Conservation (phyloP, 1,284 basidiomycete species). For the Mycosarcoma mackinlayi region DNA sequence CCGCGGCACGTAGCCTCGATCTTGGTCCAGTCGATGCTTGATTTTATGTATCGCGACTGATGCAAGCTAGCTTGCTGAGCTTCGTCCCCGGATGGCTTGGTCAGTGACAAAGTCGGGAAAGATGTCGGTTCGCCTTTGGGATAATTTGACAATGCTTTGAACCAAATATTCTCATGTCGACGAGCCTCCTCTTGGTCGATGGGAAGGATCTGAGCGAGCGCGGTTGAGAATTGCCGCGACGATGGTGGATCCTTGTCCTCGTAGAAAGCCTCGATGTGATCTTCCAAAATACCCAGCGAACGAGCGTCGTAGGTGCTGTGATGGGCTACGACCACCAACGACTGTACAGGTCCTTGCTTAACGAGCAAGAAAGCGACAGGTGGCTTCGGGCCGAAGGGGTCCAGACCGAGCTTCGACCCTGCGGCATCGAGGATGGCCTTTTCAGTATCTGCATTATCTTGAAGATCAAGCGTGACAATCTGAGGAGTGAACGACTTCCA, state of each 20-base stretch:
- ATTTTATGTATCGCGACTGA: constrained; percentile 21
- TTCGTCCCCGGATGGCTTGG: constrained; percentile 4
- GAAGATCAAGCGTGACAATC: constrained; percentile 18
- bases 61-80: constrained; percentile 21
- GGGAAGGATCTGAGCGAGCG: constrained; percentile 51
- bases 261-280: constrained; percentile 44
- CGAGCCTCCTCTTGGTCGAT: constrained; percentile 29
- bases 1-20: constrained; percentile 46
- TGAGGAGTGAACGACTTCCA: constrained; percentile 24
- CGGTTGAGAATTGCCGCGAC: constrained; percentile 35
- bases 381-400: constrained; percentile 25
- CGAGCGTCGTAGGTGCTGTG: constrained; percentile 62
- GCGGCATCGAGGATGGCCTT: constrained; percentile 9
- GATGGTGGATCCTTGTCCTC: constrained; percentile 11
- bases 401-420: constrained; percentile 9
- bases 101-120: constrained; percentile 40
- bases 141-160: constrained; percentile 29
- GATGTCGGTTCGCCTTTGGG: constrained; percentile 25
- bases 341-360: constrained; percentile 18
- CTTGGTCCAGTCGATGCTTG: constrained; percentile 32
- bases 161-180: constrained; percentile 31
- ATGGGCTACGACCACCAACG: constrained; percentile 47
- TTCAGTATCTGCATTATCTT: constrained; percentile 11
- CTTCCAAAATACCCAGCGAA: constrained; percentile 52
- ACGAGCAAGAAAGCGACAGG: constrained; percentile 43